phyloP scores from a whole-genome alignment of 495 filamentous ascomycete species.

The Astrothelium macrocarpum region DNA sequence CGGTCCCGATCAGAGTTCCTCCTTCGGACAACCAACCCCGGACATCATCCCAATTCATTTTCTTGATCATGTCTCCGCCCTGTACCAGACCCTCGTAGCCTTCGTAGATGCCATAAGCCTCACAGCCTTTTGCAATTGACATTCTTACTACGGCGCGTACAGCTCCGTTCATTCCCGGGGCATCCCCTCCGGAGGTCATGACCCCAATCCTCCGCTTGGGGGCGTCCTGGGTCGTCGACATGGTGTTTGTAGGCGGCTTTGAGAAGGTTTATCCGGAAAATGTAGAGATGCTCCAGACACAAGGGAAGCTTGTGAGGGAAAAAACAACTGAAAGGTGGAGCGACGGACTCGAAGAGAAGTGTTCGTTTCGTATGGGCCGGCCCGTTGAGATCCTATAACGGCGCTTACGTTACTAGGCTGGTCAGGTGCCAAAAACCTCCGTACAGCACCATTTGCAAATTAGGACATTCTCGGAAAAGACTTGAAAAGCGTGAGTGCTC shows the following conservation, averaged over 20 bases:
- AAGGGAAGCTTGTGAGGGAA: too few relatives aligned
- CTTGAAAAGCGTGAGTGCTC: too few relatives aligned
- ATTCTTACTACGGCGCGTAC: constrained; percentile 91
- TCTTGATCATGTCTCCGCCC: constrained; percentile 75
- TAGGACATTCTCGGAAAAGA: too few relatives aligned
- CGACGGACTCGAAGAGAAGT: too few relatives aligned
- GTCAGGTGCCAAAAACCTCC: too few relatives aligned
- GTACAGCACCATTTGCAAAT: too few relatives aligned
- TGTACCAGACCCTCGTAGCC: constrained; percentile 93
- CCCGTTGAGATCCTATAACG: too few relatives aligned
- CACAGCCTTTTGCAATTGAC: constrained; percentile 77
- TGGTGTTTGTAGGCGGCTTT: background rate
- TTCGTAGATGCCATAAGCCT: constrained; percentile 83
- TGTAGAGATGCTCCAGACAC: too few relatives aligned
- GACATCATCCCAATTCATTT: constrained; percentile 90
- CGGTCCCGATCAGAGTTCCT: constrained; percentile 93
- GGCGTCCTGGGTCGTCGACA: background rate
- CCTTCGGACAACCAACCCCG: constrained; percentile 90
- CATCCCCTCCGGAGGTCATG: constrained; percentile 95
- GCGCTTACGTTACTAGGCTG: too few relatives aligned
- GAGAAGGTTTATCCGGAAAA: background rate
- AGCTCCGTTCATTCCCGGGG: constrained; percentile 94
- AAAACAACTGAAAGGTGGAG: too few relatives aligned
- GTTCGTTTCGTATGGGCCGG: too few relatives aligned
- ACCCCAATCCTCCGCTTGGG: constrained; percentile 75